Conservation (phyloP, 495 filamentous ascomycete species). For the Sordaria brevicollis region DNA sequence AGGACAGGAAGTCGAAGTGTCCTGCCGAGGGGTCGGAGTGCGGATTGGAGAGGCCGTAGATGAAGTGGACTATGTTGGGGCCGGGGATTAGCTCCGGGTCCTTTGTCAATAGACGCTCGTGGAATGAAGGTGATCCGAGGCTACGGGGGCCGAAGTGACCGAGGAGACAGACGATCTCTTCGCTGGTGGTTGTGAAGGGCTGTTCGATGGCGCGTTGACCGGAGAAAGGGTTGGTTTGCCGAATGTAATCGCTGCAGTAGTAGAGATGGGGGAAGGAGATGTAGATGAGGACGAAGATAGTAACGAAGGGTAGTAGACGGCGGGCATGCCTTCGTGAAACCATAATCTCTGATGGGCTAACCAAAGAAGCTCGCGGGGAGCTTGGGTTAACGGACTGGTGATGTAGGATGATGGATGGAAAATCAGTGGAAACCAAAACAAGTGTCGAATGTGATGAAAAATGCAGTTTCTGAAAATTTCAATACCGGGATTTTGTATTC, state of each 20-base stretch:
- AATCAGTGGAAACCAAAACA: no score
- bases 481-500: no score
- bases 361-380: no score
- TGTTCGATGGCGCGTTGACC: constrained; percentile 30
- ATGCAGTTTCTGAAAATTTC: no score
- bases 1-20: constrained; percentile 34
- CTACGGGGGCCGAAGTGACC: neutral
- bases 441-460: no score
- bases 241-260: constrained; percentile 23
- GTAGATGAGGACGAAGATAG: constrained; percentile 14
- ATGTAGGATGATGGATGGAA: no score
- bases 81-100: no score
- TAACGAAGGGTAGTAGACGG: constrained; percentile 14
- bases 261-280: constrained; percentile 19
- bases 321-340: constrained; percentile 5
- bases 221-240: constrained; percentile 31
- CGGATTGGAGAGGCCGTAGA: constrained; percentile 33
- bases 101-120: no score
- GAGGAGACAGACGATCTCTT: constrained; percentile 30
- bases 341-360: constrained; percentile 4
- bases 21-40: constrained; percentile 23
- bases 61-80: constrained; percentile 38
- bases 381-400: no score
- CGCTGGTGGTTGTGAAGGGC: constrained; percentile 23
- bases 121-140: constrained; percentile 18